Evolutionary conservation across 345 rosid genomes (phyloP).

Genomic region (Moricandia moricandioides): DNA sequence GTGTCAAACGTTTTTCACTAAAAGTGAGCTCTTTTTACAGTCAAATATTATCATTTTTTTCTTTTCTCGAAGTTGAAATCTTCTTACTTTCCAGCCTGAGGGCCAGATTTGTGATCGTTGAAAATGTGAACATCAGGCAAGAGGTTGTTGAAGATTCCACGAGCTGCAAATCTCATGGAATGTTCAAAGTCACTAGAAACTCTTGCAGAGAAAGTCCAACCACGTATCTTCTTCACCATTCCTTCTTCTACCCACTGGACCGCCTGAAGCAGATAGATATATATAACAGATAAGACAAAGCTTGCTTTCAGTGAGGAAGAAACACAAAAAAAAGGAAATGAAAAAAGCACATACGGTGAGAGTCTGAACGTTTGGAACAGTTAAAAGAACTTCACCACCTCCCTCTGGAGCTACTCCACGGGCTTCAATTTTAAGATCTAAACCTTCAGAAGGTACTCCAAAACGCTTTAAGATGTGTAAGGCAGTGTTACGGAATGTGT

Average conservation of each 20-base stretch:
- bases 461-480: constrained; percentile 45
- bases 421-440: constrained; percentile 66
- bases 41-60: not conserved
- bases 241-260: constrained; percentile 82
- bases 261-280: constrained; percentile 46
- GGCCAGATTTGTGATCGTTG: constrained; percentile 65
- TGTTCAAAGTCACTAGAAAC: constrained; percentile 73
- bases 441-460: constrained; percentile 76
- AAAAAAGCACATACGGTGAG: constrained; percentile 43
- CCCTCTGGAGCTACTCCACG: constrained; percentile 84
- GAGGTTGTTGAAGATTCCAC: constrained; percentile 82
- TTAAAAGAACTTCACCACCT: constrained; percentile 78
- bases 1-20: not conserved
- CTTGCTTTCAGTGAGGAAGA: not conserved
- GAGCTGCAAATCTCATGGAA: constrained; percentile 75
- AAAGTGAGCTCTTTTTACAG: not conserved
- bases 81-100: constrained; percentile 88
- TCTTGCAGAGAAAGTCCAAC: constrained; percentile 69
- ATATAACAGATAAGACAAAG: constrained; percentile 11
- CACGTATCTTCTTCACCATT: constrained; percentile 91
- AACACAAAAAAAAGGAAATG: not conserved
- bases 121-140: constrained; percentile 87
- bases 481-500: constrained; percentile 70
- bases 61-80: not conserved
- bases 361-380: constrained; percentile 55